phyloP scores from a whole-genome alignment of 1,284 basidiomycete species.

The Sanghuangporus weigelae region DNA sequence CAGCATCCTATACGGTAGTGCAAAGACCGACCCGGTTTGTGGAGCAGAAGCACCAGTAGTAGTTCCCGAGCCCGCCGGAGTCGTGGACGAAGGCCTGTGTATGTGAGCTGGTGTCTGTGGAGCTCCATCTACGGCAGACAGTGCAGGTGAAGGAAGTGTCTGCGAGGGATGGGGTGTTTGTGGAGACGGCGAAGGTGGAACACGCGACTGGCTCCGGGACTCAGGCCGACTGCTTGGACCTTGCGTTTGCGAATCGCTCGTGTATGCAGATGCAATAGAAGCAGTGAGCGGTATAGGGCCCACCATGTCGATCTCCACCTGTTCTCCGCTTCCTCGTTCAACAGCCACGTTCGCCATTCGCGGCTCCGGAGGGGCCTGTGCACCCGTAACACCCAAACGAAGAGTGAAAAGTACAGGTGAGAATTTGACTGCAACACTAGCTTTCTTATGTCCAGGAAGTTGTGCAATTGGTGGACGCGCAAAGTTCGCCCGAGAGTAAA shows the following conservation, averaged over 20 bases:
- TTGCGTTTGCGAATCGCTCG: not conserved
- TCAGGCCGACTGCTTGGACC: not conserved
- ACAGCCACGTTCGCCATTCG: conserved; percentile 57
- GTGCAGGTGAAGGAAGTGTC: conserved; percentile 47
- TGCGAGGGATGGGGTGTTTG: conserved; percentile 16
- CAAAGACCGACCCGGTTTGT: conserved; percentile 65
- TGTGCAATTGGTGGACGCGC: conserved; percentile 89
- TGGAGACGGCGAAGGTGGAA: conserved; percentile 22
- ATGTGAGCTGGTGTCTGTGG: conserved; percentile 46
- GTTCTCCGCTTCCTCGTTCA: conserved; percentile 61
- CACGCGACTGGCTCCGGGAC: conserved; percentile 2
- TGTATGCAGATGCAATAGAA: not conserved
- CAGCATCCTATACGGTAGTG: conserved; percentile 89
- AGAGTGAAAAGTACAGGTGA: conserved; percentile 92
- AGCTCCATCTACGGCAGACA: conserved; percentile 49
- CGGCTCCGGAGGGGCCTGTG: conserved; percentile 36
- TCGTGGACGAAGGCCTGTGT: not conserved
- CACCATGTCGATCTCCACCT: conserved; percentile 49
- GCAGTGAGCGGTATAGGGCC: conserved; percentile 20
- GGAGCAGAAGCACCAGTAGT: conserved; percentile 17
- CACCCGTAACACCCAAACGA: conserved; percentile 50
- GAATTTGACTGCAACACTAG: conserved; percentile 90
- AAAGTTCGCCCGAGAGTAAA: conserved; percentile 94
- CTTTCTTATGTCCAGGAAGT: conserved; percentile 93
- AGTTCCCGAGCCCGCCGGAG: conserved; percentile 17